Base-by-base conservation (phyloP, 345 rosid species). In the Bruguiera sexangula region DNA sequence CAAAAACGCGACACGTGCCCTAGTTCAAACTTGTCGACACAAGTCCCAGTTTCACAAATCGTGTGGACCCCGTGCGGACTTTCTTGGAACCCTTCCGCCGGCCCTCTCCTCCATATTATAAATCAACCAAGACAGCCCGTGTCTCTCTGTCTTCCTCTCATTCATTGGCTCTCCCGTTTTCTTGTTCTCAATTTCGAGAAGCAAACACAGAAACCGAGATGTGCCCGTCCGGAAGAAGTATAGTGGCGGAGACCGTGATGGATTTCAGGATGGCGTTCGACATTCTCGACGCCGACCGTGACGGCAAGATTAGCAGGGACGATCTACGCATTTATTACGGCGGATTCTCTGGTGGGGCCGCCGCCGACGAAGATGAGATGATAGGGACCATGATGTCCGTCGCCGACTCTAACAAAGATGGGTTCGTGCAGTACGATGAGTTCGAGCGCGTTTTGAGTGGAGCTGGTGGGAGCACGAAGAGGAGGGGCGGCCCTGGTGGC, bases 341-440 rank as follows among this genome's bases (percentile, higher is more conserved):
- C 0, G 92, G 85, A 6, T 60, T 76, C 34, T 48, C 77, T 21
- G 68, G 8, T 6, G 24, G 4, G 18, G 62, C 31, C 11, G 46
- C 31, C 11, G 46, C 32, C 19, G 85, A 72, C 9, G 87, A 80
- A 5, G 83, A 84, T 4, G 90, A 81, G 22, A 63, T 66, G 36
- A 89, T 91, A 54, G 84, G 81, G 37, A 54, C 88, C 7, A 94
- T 91, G 98, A 94, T 94, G 27, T 74, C 89, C 0, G 82, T 80
- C 2, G 98, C 95, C 11, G 98, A 94, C 75, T 77, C 69, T 34
- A 84, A 94, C 84, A 78, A 72, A 32, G 87, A 89, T 68, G 97
- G 96, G 0, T 91, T 84, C 85, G 97, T 94, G n/a, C 88, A 86
- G 81, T 93, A 84, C 72, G 88, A 87, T 0, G 98, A 93, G 67